Evolutionary conservation across 805 yeast species (phyloP).

Genomic region (Starmerella ratchasimensis): DNA sequence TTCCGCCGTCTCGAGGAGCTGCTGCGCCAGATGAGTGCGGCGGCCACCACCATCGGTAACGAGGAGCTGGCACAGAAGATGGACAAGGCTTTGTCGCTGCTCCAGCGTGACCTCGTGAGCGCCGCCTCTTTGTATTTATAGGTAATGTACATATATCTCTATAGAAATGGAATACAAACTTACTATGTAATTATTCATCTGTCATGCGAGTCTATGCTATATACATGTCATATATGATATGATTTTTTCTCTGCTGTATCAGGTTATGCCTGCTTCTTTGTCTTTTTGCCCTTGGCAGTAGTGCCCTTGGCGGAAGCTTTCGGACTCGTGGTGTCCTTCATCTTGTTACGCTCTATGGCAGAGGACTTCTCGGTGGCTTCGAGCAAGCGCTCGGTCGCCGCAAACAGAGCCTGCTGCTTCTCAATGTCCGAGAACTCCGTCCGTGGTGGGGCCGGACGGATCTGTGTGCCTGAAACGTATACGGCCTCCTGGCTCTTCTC

Average conservation of each 20-base stretch:
- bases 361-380: constrained; percentile 51
- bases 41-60: constrained; percentile 91
- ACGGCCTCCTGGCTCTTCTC: constrained; percentile 50
- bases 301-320: constrained; percentile 6
- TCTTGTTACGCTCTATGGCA: constrained; percentile 47
- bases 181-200: neutral
- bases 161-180: neutral
- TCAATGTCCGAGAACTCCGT: constrained; percentile 49
- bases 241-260: neutral
- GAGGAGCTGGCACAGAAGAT: constrained; percentile 72
- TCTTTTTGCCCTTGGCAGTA: constrained; percentile 5
- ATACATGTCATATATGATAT: neutral
- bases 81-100: constrained; percentile 70
- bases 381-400: constrained; percentile 45
- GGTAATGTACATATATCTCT: neutral
- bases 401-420: constrained; percentile 47
- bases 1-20: constrained; percentile 90
- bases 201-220: neutral
- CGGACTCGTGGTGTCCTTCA: constrained; percentile 4
- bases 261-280: neutral
- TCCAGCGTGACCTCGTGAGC: constrained; percentile 90
- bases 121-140: constrained; percentile 81
- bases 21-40: constrained; percentile 75
- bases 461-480: constrained; percentile 59
- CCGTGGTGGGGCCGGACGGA: constrained; percentile 37